Evolutionary conservation across 805 yeast genomes (phyloP).

Genomic region (Cyberlindnera subsufficiens): DNA sequence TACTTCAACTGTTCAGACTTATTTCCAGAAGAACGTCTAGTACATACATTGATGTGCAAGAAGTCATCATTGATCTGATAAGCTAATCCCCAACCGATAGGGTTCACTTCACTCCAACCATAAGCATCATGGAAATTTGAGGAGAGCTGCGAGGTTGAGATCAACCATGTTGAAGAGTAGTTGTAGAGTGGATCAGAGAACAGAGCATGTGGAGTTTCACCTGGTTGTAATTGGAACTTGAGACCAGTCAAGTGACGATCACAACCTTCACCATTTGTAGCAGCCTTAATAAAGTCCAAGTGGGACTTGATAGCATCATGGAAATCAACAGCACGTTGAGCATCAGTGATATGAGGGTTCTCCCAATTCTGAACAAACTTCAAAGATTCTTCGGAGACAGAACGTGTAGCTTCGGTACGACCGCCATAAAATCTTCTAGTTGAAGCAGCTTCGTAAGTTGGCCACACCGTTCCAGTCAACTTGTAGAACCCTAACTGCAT

Average conservation of each 20-base stretch:
- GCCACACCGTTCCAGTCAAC: conserved; percentile 70
- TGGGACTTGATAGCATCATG: conserved; percentile 72
- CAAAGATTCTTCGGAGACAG: conserved; percentile 68
- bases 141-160: conserved; percentile 85
- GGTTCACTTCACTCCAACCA: conserved; percentile 95
- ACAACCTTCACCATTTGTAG: conserved; percentile 82
- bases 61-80: conserved; percentile 86
- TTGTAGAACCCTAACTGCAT: conserved; percentile 89
- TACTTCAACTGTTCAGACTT: conserved; percentile 54
- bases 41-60: conserved; percentile 79
- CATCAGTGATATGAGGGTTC: conserved; percentile 36
- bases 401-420: conserved; percentile 89
- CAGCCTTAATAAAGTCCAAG: conserved; percentile 63
- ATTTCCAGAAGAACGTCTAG: conserved; percentile 55
- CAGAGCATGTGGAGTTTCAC: conserved; percentile 55
- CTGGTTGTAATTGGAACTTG: conserved; percentile 58
- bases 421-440: conserved; percentile 86
- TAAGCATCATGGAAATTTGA: conserved; percentile 83
- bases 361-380: conserved; percentile 73
- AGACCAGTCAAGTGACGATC: conserved; percentile 93
- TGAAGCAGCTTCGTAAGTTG: conserved; percentile 95
- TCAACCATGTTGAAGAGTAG: conserved; percentile 79
- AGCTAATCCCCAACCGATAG: conserved; percentile 90
- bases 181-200: conserved; percentile 70
- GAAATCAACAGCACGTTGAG: conserved; percentile 60